Percentiles rank a stretch among this genome's conserved stretches.
Conservation (phyloP, 306 rosid species). For the Cicer cuneatum region DNA sequence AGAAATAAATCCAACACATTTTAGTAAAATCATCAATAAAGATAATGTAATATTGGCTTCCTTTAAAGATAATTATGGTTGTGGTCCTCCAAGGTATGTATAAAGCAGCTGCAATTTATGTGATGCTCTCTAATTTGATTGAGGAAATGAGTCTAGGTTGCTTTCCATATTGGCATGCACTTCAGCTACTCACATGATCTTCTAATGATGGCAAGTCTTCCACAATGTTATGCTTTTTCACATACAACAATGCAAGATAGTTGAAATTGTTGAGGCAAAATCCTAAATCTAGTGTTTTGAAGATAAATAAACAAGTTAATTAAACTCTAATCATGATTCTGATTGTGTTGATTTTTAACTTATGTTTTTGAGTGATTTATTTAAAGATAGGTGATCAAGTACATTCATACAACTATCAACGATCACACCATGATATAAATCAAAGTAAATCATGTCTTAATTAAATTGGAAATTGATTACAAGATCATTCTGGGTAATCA, state of each 20-base stretch:
- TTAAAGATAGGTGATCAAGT: too few species aligned
- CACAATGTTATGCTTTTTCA: neutral
- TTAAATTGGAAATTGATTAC: too few species aligned
- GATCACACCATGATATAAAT: too few species aligned
- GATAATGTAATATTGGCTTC: neutral
- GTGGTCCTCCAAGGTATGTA: neutral
- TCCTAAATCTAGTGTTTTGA: too few species aligned
- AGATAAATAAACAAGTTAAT: too few species aligned
- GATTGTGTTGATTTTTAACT: too few species aligned
- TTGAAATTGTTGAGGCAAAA: too few species aligned
- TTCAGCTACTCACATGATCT: neutral
- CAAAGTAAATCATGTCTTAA: too few species aligned
- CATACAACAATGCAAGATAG: neutral
- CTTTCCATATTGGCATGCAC: neutral
- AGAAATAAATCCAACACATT: neutral
- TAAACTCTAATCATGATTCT: too few species aligned
- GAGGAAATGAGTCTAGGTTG: neutral
- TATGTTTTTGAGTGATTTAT: too few species aligned
- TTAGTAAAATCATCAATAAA: neutral
- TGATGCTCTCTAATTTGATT: neutral
- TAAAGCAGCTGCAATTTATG: neutral
- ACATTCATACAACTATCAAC: too few species aligned
- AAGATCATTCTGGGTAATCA: too few species aligned
- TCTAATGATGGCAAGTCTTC: conserved; percentile 5
- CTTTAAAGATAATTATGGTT: neutral